These are phyloP conservation scores for Paramecium caudatum DNA, from an alignment of 73 alveolate genomes.

Conservation along the genomic window DNA sequence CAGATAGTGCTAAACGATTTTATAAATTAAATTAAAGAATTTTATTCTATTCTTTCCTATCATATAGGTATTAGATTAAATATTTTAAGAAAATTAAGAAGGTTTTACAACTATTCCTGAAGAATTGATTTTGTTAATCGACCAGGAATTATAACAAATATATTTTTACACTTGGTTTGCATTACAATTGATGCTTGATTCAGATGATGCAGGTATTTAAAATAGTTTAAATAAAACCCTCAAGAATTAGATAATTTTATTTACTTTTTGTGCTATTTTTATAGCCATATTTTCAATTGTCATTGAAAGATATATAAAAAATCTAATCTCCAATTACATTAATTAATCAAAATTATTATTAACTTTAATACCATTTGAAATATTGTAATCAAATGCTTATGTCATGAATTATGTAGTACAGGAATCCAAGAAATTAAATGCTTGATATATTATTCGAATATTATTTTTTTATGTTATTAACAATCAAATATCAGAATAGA, in stretches of 20 bases:
- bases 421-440: conserved; percentile 21
- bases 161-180: not conserved
- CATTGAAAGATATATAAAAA: not conserved
- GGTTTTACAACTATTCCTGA: not conserved
- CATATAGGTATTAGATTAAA: not conserved
- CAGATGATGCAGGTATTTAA: not conserved
- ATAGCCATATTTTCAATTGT: not conserved
- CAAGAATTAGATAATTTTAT: not conserved
- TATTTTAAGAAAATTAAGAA: not conserved
- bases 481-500: not conserved
- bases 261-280: conserved; percentile 1
- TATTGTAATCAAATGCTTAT: conserved; percentile 21
- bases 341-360: conserved; percentile 4
- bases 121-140: not conserved
- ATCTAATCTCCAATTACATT: not conserved
- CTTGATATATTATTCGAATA: not conserved
- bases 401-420: conserved; percentile 9
- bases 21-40: conserved; percentile 13
- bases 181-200: not conserved
- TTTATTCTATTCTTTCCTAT: not conserved
- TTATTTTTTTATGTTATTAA: not conserved
- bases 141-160: not conserved
- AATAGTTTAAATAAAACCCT: not conserved
- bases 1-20: not conserved
- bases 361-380: conserved; percentile 42